Evolutionary conservation across 2,329 filamentous ascomycete species (phyloP), one percentile per base, ranked within the genome.

Genomic region (Tothia fuscella): DNA sequence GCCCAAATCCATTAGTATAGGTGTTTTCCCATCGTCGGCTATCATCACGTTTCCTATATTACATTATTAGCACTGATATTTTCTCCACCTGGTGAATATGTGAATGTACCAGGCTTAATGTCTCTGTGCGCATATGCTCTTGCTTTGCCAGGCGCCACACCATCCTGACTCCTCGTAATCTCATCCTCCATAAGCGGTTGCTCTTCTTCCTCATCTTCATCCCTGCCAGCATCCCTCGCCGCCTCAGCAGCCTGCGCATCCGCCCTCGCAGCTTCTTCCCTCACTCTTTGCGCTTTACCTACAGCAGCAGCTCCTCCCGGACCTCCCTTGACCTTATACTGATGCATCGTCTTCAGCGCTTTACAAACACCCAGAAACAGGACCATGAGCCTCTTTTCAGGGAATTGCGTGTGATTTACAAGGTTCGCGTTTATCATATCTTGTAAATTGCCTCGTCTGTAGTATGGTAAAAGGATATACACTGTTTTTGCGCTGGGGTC

Each of bases 341-440:
- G 75, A 63, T 98, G 91, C 86, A 98, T 95, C 26, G 80, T 77
- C 56, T 81, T 80, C 46, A 98, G 65, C 32, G 86, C 91, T 53
- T 78, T 78, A 60, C 89, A 95, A 2, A 98, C 87, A 13, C 91
- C 91, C 31, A 95, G 66, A 60, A 98, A 95, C 46, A 98, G 63
- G 45, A 80, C 70, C 87, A 96, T 89, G 47, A 98, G 68, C 53
- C 80, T 73, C 57, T 79, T 75, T 66, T 96, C 89, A 1, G 89
- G 87, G 54, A 98, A 96, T 39, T 72, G 74, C 28, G 83, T 84
- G 59, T 93, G 86, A 62, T 96, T 96, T 61, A 98, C 89, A 42
- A 96, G 69, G 63, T 98, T 98, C 49, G 91, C 89, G 62, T 98
- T 98, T 69, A 98, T 96, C 57, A 93, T 82, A 64, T 98, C 91